Conservation (phyloP, 805 yeast species). For the Suhomyces tanzawaensis region DNA sequence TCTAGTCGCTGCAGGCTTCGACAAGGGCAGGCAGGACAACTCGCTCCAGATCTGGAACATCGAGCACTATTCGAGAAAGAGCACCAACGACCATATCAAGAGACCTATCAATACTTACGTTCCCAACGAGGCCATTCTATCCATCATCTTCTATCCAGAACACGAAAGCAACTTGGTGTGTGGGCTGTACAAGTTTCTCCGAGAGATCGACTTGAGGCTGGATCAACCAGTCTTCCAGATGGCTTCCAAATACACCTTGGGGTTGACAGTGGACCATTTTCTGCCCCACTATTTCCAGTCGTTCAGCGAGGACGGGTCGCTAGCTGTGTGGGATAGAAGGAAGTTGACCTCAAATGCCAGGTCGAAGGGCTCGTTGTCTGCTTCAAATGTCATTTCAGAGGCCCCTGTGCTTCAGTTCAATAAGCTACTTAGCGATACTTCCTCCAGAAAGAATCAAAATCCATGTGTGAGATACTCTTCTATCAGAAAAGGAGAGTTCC, state of each 20-base stretch:
- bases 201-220: constrained; percentile 73
- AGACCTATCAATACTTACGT: constrained; percentile 56
- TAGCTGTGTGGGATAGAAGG: constrained; percentile 80
- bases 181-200: constrained; percentile 71
- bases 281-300: constrained; percentile 68
- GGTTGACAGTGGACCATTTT: constrained; percentile 67
- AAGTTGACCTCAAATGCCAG: constrained; percentile 39
- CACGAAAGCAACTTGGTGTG: constrained; percentile 55
- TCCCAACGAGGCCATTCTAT: constrained; percentile 71
- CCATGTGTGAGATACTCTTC: constrained; percentile 72
- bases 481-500: constrained; percentile 64
- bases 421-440: constrained; percentile 56
- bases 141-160: constrained; percentile 64
- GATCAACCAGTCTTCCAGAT: constrained; percentile 68
- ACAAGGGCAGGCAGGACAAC: constrained; percentile 71
- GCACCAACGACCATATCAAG: constrained; percentile 49
- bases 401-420: constrained; percentile 59
- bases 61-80: constrained; percentile 50
- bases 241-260: constrained; percentile 70
- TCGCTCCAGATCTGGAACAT: constrained; percentile 81
- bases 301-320: constrained; percentile 77
- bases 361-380: constrained; percentile 12
- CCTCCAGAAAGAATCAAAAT: constrained; percentile 55
- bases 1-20: constrained; percentile 74
- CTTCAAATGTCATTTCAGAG: constrained; percentile 34